A percentile compares a stretch with the other conserved stretches of the same genome.
phyloP scores from a whole-genome alignment of 208 protist genomes.

The Phytomonas francai region DNA sequence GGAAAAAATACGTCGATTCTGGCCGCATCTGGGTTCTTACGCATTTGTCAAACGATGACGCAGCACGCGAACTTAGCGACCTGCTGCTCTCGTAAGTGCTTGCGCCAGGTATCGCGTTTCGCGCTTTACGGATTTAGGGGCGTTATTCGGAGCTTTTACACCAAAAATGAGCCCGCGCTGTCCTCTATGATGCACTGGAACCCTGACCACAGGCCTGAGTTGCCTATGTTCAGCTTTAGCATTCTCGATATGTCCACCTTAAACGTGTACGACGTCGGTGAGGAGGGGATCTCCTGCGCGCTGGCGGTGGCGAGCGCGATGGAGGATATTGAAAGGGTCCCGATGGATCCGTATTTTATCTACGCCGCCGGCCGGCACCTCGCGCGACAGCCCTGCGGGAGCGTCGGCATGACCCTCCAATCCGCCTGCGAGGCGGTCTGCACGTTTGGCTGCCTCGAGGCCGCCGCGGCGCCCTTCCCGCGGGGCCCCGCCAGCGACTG shows the following conservation, averaged over 20 bases:
- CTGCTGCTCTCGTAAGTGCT: constrained; percentile 53
- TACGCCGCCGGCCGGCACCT: constrained; percentile 64
- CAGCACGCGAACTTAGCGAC: constrained; percentile 21
- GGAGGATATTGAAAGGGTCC: constrained; percentile 57
- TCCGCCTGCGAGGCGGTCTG: constrained; percentile 55
- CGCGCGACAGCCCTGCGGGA: constrained; percentile 19
- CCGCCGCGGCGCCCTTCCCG: constrained; percentile 35
- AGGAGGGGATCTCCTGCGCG: constrained; percentile 69
- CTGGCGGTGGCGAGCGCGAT: constrained; percentile 70
- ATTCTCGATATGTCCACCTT: constrained; percentile 46
- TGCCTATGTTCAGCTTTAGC: constrained; percentile 36
- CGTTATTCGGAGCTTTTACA: constrained; percentile 28
- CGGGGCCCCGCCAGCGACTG: constrained; percentile 22
- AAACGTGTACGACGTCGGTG: constrained; percentile 29
- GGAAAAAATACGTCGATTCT: neutral
- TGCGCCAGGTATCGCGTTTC: constrained; percentile 59
- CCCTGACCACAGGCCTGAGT: constrained; percentile 8
- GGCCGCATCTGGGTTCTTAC: constrained; percentile 31
- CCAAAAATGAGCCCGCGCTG: constrained; percentile 20
- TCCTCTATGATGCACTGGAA: constrained; percentile 19
- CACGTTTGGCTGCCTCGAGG: constrained; percentile 56
- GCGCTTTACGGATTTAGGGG: constrained; percentile 65
- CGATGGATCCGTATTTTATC: constrained; percentile 83
- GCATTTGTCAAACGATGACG: constrained; percentile 34
- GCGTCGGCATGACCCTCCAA: constrained; percentile 59